Percentiles rank a stretch among this genome's conserved stretches.
These are phyloP conservation scores for Arctium minus DNA, from an alignment of 129 eudicot species.

Conservation along the genomic window DNA sequence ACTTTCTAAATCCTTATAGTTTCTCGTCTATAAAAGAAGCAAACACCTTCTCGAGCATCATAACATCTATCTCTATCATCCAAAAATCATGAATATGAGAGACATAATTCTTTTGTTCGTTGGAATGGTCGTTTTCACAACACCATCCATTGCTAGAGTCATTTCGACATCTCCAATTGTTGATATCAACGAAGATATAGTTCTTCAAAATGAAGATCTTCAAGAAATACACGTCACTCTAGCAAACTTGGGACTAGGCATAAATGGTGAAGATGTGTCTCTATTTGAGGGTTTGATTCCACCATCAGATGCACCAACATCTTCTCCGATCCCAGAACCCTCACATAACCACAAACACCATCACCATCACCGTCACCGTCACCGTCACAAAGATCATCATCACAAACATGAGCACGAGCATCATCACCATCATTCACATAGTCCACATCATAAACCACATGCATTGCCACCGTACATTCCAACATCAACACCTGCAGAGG, in stretches of 20 bases:
- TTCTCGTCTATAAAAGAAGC: constrained; percentile 11
- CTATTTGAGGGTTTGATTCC: background rate
- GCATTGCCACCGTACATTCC: background rate
- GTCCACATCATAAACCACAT: background rate
- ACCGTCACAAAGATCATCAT: constrained; percentile 12
- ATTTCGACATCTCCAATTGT: background rate
- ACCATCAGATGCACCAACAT: constrained; percentile 5
- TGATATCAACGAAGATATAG: background rate
- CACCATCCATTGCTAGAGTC: constrained; percentile 18
- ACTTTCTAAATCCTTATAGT: background rate
- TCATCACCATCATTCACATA: background rate
- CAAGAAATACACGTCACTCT: background rate
- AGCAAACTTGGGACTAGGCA: background rate
- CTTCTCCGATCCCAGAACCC: background rate
- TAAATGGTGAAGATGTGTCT: background rate
- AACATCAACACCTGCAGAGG: background rate
- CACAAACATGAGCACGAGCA: constrained; percentile 36
- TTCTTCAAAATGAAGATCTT: background rate
- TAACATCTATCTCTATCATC: background rate
- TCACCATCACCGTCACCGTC: background rate
- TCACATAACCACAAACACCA: constrained; percentile 16
- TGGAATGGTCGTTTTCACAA: constrained; percentile 23
- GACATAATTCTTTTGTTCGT: constrained; percentile 7
- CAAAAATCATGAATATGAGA: constrained; percentile 13
- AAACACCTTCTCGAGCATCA: background rate